Base-by-base conservation (phyloP, 371 early-diverging fungal genomes). In the Mortierella sp. region DNA sequence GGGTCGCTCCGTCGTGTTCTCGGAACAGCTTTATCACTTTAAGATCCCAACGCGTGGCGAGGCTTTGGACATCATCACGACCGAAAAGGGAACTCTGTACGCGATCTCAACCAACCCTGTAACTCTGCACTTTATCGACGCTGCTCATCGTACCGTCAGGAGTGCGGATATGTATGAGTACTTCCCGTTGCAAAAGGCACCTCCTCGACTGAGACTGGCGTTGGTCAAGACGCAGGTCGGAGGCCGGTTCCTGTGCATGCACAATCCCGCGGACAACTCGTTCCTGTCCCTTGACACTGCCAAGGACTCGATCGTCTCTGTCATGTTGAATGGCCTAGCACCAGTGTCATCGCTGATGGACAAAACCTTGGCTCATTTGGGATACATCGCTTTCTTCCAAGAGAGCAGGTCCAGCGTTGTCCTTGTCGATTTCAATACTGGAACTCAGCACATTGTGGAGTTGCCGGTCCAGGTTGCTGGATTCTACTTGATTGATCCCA, bases 151-250 rank as follows among this genome's bases (percentile, higher is more conserved):
- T 26, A 81, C 79, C 4, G 62, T 84, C 41, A 81, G 84, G 5
- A 86, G 84, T n/a, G 72, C 92, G 1, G 92, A 92, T 63, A 82
- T 93, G 56, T 92, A 91, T 53, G 93, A 93, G 63, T 93, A 90
- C 59, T 91, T 90, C 71, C 92, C 92, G n/a, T 78, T 89, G 12
- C 87, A 88, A 57, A 67, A 85, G 80, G 87, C 89, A 17, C 86
- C 90, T 48, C 87, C 89, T 49, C 70, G 86, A 31, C 80, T 90
- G 32, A 81, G 83, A 17, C 78, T 90, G 23, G 80, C 90, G 21
- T 71, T 83, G 8, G 80, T 86, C n/a, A 80, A 81, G 46, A 60
- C 72, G 12, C 56, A 50, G 14, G 82, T 82, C 1, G 48, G 56
- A 6, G 73, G 81, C 31, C 83, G 82, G 26, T 86, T 86, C 56